phyloP scores from a whole-genome alignment of 345 rosid genomes.

The Clarkia xantiana region DNA sequence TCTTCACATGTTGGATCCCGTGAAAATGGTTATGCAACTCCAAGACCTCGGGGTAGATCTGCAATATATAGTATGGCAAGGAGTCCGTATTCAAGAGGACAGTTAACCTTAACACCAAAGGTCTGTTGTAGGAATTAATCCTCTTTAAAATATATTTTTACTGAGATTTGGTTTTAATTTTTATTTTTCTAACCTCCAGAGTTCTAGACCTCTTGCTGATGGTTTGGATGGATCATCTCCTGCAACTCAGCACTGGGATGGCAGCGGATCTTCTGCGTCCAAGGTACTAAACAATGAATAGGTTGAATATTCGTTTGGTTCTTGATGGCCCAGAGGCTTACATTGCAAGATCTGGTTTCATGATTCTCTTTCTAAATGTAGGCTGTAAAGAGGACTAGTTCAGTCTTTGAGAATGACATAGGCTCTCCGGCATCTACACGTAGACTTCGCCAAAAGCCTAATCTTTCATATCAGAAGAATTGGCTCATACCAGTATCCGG shows the following conservation, averaged over 20 bases:
- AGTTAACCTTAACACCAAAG: constrained; percentile 30
- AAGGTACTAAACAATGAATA: constrained; percentile 10
- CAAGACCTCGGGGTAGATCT: constrained; percentile 74
- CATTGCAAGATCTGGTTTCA: not conserved
- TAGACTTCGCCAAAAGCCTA: constrained; percentile 80
- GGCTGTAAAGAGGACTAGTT: constrained; percentile 67
- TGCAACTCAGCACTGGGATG: constrained; percentile 23
- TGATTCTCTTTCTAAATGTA: constrained; percentile 20
- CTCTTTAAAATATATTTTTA: not conserved
- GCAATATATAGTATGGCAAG: constrained; percentile 89
- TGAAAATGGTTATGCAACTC: constrained; percentile 61
- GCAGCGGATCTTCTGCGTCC: constrained; percentile 38
- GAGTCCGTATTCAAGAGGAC: constrained; percentile 69
- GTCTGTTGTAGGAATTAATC: constrained; percentile 17
- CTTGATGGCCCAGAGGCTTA: constrained; percentile 16
- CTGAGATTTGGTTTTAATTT: constrained; percentile 1
- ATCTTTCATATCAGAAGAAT: constrained; percentile 30
- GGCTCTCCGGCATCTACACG: constrained; percentile 78
- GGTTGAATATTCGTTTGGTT: not conserved
- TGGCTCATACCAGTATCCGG: constrained; percentile 21
- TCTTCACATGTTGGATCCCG: constrained; percentile 27
- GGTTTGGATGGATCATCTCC: constrained; percentile 24
- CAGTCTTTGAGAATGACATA: constrained; percentile 60
- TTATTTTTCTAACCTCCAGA: constrained; percentile 13
- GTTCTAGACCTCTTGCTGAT: constrained; percentile 16